These are phyloP conservation scores for Xylaria acuta DNA, from an alignment of 495 filamentous ascomycete species.

Conservation along the genomic window DNA sequence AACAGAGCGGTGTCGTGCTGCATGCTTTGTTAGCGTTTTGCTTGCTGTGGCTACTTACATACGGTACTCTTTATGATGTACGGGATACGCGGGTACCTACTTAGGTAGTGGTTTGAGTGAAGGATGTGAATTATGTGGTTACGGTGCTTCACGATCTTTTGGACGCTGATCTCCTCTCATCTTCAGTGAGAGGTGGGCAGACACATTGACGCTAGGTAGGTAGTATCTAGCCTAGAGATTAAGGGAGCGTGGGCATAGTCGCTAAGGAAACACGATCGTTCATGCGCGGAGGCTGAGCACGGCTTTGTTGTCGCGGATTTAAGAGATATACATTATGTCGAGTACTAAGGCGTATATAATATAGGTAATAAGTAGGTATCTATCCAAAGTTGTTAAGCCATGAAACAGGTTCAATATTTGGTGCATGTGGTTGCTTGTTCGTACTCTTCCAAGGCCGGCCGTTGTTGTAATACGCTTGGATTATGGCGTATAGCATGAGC, in stretches of 20 bases:
- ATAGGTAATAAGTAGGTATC: neutral
- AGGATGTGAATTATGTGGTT: neutral
- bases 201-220: neutral
- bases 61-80: no score
- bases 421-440: neutral
- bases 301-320: neutral
- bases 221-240: neutral
- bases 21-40: neutral
- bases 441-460: neutral
- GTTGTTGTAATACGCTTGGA: neutral
- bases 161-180: neutral
- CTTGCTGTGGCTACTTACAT: neutral
- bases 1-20: neutral
- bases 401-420: neutral
- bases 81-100: no score
- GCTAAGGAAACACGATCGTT: neutral
- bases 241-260: neutral
- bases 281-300: slow-evolving; percentile 10
- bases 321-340: no score
- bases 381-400: neutral
- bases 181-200: neutral
- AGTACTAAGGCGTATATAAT: neutral
- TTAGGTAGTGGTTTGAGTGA: neutral
- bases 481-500: neutral
- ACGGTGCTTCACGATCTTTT: neutral